These are phyloP conservation scores for Hyaloperonospora arabidopsidis DNA, from an alignment of 352 stramenopile genomes.

Conservation along the genomic window DNA sequence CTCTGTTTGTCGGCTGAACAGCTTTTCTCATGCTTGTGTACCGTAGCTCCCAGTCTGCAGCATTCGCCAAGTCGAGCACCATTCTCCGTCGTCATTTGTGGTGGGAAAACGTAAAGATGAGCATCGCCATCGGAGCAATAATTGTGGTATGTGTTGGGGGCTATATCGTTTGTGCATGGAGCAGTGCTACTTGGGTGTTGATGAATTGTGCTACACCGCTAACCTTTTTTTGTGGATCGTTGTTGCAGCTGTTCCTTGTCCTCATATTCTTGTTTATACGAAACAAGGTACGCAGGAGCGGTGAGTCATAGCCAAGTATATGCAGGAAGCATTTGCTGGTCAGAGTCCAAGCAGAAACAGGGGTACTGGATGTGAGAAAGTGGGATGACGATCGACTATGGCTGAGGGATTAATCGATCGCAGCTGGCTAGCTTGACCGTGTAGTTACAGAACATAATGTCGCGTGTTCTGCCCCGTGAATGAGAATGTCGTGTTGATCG, in stretches of 20 bases:
- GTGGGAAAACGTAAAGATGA: slow-evolving; percentile 87
- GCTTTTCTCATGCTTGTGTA: slow-evolving; percentile 2
- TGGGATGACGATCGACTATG: too few relatives aligned
- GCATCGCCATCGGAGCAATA: slow-evolving; percentile 62
- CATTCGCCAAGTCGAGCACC: slow-evolving; percentile 78
- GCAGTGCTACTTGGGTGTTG: too few relatives aligned
- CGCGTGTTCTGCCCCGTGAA: too few relatives aligned
- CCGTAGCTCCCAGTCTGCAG: slow-evolving; percentile 62
- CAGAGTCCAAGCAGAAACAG: too few relatives aligned
- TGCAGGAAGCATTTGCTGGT: too few relatives aligned
- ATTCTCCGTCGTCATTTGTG: slow-evolving; percentile 73
- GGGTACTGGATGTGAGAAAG: too few relatives aligned
- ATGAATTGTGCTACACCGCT: not conserved
- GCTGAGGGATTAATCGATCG: too few relatives aligned
- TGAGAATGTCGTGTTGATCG: too few relatives aligned
- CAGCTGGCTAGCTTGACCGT: too few relatives aligned
- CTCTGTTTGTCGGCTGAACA: not conserved
- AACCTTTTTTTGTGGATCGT: slow-evolving; percentile 1
- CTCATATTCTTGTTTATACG: slow-evolving; percentile 53
- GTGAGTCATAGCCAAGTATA: slow-evolving; percentile 24
- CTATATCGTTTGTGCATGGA: not conserved
- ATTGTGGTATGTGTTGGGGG: slow-evolving; percentile 40
- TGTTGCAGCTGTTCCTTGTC: slow-evolving; percentile 32
- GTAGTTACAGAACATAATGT: too few relatives aligned
- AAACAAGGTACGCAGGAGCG: slow-evolving; percentile 33